These are phyloP conservation scores for Haplosporangium gracile DNA, from an alignment of 192 early-diverging fungal species.

Conservation along the genomic window DNA sequence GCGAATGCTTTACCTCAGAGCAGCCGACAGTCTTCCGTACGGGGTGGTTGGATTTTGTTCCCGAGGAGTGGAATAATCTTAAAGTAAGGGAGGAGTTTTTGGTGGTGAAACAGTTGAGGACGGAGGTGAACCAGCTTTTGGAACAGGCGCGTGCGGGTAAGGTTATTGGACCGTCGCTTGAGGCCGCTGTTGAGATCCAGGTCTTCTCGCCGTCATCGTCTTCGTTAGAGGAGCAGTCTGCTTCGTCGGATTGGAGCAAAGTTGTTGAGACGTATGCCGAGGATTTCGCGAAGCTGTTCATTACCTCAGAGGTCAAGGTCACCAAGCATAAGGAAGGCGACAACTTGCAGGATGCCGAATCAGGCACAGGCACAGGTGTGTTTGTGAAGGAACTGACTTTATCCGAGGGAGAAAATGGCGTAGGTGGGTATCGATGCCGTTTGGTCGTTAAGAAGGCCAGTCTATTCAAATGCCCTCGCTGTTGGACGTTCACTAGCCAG, in stretches of 20 bases:
- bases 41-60: slow-evolving; percentile 22
- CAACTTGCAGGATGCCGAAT: background rate
- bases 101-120: slow-evolving; percentile 36
- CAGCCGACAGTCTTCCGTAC: slow-evolving; percentile 33
- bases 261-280: slow-evolving; percentile 9
- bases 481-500: slow-evolving; percentile 74
- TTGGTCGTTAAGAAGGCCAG: slow-evolving; percentile 63
- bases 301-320: slow-evolving; percentile 60
- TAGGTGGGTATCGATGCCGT: slow-evolving; percentile 15
- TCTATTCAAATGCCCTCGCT: slow-evolving; percentile 81
- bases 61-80: slow-evolving; percentile 25
- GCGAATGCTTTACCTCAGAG: slow-evolving; percentile 12
- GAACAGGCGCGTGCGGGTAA: slow-evolving; percentile 43
- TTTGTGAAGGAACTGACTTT: slow-evolving; percentile 8
- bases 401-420: slow-evolving; percentile 1
- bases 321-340: slow-evolving; percentile 2
- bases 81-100: slow-evolving; percentile 26
- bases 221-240: background rate
- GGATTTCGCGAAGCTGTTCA: slow-evolving; percentile 51
- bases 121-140: slow-evolving; percentile 32
- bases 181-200: slow-evolving; percentile 39
- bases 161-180: slow-evolving; percentile 30
- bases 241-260: background rate
- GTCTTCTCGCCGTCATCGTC: background rate
- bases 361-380: background rate